These are phyloP conservation scores for Naematelia encephala DNA, from an alignment of 768 basidiomycete genomes.

Conservation along the genomic window DNA sequence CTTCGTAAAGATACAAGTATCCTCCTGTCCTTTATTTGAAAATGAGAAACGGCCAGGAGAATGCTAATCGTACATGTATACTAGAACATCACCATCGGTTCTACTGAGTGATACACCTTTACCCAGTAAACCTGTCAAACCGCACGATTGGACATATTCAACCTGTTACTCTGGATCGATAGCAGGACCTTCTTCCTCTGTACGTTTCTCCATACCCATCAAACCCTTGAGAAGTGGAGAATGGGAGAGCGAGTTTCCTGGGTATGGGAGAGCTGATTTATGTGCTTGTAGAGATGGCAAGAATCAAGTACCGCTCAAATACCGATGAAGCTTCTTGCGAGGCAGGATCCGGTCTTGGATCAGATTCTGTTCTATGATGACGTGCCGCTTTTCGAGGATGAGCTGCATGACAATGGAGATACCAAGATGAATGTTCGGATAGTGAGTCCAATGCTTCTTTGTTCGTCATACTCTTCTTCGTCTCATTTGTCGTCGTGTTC, in stretches of 20 bases:
- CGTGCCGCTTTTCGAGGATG: conserved; percentile 90
- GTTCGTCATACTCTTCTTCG: neutral
- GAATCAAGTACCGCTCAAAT: conserved; percentile 53
- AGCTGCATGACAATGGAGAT: conserved; percentile 93
- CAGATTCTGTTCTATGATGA: conserved; percentile 93
- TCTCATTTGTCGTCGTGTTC: neutral
- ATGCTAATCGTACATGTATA: too few species aligned
- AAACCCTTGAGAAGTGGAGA: too few species aligned
- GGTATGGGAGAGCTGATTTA: neutral
- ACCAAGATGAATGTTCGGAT: conserved; percentile 80
- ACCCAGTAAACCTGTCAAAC: conserved; percentile 61
- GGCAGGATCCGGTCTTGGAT: conserved; percentile 67
- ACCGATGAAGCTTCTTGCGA: conserved; percentile 76
- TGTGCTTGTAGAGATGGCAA: neutral
- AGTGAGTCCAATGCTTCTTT: conserved; percentile 58
- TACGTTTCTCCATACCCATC: conserved; percentile 11
- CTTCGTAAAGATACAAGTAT: neutral
- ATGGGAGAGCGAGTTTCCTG: too few species aligned
- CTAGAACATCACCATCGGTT: conserved; percentile 9
- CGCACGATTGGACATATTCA: conserved; percentile 98
- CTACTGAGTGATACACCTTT: conserved; percentile 40
- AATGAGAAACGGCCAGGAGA: too few species aligned
- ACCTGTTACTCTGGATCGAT: conserved; percentile 69
- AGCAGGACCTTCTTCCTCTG: conserved; percentile 32
- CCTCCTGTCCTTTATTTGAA: too few species aligned